Evolutionary conservation across 1,284 basidiomycete genomes (phyloP).

Genomic region (Malassezia vespertilionis): DNA sequence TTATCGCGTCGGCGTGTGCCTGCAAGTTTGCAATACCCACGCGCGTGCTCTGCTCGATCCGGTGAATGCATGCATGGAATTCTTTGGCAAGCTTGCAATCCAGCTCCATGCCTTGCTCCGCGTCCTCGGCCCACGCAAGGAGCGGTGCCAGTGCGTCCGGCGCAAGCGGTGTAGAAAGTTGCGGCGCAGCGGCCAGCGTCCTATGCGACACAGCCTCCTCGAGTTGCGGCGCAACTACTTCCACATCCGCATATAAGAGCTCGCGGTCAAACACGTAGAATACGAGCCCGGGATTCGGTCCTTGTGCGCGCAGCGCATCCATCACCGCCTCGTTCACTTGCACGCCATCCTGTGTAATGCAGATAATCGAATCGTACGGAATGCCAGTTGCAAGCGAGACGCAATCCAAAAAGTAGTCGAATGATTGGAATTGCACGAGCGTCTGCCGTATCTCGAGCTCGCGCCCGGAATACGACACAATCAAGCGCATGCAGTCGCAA

Average conservation of each 20-base stretch:
- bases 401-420: conserved; percentile 40
- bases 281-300: neutral
- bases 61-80: conserved; percentile 20
- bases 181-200: conserved; percentile 4
- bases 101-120: conserved; percentile 9
- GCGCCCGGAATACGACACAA: conserved; percentile 38
- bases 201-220: conserved; percentile 23
- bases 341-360: conserved; percentile 38
- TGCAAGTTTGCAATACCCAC: conserved; percentile 39
- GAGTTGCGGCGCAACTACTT: conserved; percentile 29
- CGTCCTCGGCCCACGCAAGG: conserved; percentile 25
- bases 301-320: conserved; percentile 19
- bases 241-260: conserved; percentile 35
- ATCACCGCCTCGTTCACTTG: conserved; percentile 36
- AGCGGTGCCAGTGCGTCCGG: conserved; percentile 29
- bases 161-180: conserved; percentile 19
- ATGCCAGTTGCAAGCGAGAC: conserved; percentile 43
- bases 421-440: conserved; percentile 6
- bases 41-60: conserved; percentile 30
- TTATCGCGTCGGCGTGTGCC: conserved; percentile 32
- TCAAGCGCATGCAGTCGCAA: conserved; percentile 26
- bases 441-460: conserved; percentile 34
- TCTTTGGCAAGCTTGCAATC: conserved; percentile 14
- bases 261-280: conserved; percentile 45
- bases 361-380: conserved; percentile 37